Percentiles rank a stretch among this genome's conserved stretches.
phyloP scores from a whole-genome alignment of 257 asterid species.

The Mentha longifolia region DNA sequence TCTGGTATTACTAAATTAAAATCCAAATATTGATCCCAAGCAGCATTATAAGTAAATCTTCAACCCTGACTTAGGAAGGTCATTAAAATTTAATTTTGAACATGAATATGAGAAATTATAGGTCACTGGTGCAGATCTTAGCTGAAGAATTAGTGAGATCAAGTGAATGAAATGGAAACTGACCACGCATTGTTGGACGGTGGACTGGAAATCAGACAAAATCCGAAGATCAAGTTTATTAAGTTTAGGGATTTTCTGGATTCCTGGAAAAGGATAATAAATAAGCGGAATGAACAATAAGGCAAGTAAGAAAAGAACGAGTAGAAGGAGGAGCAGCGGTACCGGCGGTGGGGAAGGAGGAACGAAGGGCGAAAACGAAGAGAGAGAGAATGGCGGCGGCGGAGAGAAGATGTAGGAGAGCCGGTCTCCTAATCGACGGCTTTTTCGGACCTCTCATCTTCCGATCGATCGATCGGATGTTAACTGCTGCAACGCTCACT shows the following conservation, averaged over 20 bases:
- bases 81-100: not conserved
- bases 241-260: conserved; percentile 31
- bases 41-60: conserved; percentile 17
- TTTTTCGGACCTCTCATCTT: conserved; percentile 48
- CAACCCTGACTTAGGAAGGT: not conserved
- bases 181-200: conserved; percentile 91
- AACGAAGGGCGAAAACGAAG: conserved; percentile 62
- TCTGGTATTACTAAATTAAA: not conserved
- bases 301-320: not conserved
- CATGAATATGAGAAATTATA: not conserved
- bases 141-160: not conserved
- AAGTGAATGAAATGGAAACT: conserved; percentile 38
- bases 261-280: conserved; percentile 43
- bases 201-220: conserved; percentile 74
- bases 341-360: conserved; percentile 62
- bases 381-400: conserved; percentile 77
- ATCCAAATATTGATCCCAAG: not conserved
- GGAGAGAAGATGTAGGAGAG: conserved; percentile 62
- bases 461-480: conserved; percentile 32
- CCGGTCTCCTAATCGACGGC: conserved; percentile 44
- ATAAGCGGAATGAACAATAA: not conserved
- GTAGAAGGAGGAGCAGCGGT: conserved; percentile 2
- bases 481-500: conserved; percentile 27
- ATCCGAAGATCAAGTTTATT: conserved; percentile 46
- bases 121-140: conserved; percentile 16